Base-by-base conservation (phyloP, 108 stramenopile genomes). In the Cyclotella choctawhatcheeana region DNA sequence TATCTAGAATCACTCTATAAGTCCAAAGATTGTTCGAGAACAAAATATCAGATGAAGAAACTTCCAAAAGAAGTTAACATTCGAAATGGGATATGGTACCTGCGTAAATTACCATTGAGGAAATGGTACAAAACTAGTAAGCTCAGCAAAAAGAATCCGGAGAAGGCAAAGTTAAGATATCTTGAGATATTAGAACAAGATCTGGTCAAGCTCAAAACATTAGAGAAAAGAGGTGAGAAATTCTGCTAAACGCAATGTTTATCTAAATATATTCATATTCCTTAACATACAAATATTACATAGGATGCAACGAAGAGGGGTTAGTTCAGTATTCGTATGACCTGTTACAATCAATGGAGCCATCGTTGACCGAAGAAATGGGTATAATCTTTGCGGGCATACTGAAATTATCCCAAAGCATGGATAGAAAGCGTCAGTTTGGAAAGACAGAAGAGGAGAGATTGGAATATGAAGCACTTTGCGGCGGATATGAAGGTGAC, bases 401-500 rank as follows among this genome's bases (percentile, higher is more conserved):
- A 43, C 30, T 74, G 13, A 35, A 37, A 2, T 20, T 43, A 16
- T 74, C 55, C 54, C 67, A 67, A 17, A 45, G 29, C 0, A 30
- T 74, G 16, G 73, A 74, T 24, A 74, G 56, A 20, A 67, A 56
- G 50, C 73, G 73, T 14, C 52, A 33, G 3, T n/a, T 68, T 29
- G 32, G 32, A 2, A 67, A 68, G 20, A 58, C 66, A 1, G 56
- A 67, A 5, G 37, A 48, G 5, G 37, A 58, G 16, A 7, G 73
- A 35, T 18, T 33, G 7, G 73, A 74, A 44, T 74, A 74, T 55
- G 73, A 74, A 52, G 73, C 73, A 8, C 12, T 74, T 25, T 74
- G 73, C 58, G 32, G 65, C 10, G 73, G 73, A 2, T 74, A 74
- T 58, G 73, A 58, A 44, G 73, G 67, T 10, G 73, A 74, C 44